A percentile compares a stretch with the other conserved stretches of the same genome.
phyloP scores from a whole-genome alignment of 2,329 filamentous ascomycete species.

The Cercospora brassicicola region DNA sequence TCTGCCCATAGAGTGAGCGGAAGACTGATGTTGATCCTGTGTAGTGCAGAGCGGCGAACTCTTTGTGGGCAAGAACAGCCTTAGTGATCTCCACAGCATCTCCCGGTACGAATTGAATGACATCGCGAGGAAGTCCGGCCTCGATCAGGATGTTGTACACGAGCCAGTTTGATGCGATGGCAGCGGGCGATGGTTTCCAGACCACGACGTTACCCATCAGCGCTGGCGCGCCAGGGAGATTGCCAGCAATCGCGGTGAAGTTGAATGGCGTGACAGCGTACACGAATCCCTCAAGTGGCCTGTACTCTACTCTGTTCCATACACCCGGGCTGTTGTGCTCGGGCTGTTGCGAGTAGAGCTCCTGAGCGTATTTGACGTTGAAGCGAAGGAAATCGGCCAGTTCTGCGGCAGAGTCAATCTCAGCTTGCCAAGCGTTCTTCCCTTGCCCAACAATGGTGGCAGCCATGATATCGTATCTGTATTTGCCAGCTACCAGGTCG shows the following conservation, averaged over 20 bases:
- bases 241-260: conserved; percentile 92
- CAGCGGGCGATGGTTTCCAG: conserved; percentile 92
- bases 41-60: conserved; percentile 92
- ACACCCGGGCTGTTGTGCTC: conserved; percentile 77
- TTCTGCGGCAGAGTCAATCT: conserved; percentile 94
- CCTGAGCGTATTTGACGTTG: conserved; percentile 90
- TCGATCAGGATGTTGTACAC: conserved; percentile 88
- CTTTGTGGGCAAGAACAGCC: conserved; percentile 69
- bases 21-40: conserved; percentile 92
- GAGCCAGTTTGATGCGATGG: conserved; percentile 87
- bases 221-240: conserved; percentile 78
- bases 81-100: conserved; percentile 82
- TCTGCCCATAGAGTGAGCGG: conserved; percentile 82
- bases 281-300: conserved; percentile 89
- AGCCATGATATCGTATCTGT: conserved; percentile 95
- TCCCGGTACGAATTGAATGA: conserved; percentile 91
- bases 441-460: conserved; percentile 94
- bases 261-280: conserved; percentile 96
- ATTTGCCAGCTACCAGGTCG: conserved; percentile 85
- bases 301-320: conserved; percentile 90
- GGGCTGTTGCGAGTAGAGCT: conserved; percentile 85
- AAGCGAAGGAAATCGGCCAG: conserved; percentile 85
- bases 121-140: conserved; percentile 82
- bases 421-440: conserved; percentile 99
- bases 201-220: conserved; percentile 92